These are phyloP conservation scores for Tetrahymena borealis DNA, from an alignment of 73 alveolate species.

Conservation along the genomic window DNA sequence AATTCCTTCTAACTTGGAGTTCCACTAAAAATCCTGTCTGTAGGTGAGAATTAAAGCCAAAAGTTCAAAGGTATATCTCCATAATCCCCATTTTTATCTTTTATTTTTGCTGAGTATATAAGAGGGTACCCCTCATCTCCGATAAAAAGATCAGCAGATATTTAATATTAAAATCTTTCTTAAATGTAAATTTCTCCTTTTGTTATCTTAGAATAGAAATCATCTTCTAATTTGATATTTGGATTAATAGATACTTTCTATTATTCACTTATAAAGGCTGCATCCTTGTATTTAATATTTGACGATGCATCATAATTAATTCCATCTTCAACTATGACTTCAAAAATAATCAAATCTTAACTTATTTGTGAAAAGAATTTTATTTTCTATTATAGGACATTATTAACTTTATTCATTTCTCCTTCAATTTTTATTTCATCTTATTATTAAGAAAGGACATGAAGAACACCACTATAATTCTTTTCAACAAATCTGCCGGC, in stretches of 20 bases:
- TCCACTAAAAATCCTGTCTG: background rate
- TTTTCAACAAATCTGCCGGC: background rate
- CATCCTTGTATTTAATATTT: background rate
- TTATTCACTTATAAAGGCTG: background rate
- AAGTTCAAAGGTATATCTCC: background rate
- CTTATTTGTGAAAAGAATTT: background rate
- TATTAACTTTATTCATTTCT: background rate
- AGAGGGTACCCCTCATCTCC: background rate
- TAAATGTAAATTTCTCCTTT: background rate
- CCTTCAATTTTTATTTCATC: background rate
- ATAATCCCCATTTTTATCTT: background rate
- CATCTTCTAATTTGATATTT: background rate
- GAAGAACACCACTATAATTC: background rate
- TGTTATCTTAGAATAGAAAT: background rate
- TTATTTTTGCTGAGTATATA: background rate
- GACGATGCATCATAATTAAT: background rate
- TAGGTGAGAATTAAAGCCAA: background rate
- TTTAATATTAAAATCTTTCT: background rate
- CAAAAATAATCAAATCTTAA: background rate
- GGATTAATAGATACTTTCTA: background rate
- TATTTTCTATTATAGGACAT: background rate
- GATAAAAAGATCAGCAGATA: background rate
- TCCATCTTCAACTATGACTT: background rate
- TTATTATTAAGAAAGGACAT: background rate
- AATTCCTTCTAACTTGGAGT: background rate